phyloP scores from a whole-genome alignment of 176 grass and related monocot species.

The Triticum monococcum region DNA sequence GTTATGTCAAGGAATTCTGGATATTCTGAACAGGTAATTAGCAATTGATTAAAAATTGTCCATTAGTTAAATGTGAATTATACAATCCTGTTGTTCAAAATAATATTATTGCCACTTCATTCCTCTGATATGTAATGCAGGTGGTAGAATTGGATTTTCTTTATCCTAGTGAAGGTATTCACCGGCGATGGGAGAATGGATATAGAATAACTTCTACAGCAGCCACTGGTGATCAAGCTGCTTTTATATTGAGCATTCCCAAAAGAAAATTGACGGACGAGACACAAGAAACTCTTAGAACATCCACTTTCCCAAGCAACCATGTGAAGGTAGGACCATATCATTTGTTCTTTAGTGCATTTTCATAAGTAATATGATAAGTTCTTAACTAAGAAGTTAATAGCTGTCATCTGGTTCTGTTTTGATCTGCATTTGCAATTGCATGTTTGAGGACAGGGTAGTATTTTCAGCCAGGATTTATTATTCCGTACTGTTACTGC shows the following conservation, averaged over 20 bases:
- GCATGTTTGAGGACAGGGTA: neutral
- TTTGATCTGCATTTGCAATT: neutral
- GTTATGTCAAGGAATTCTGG: constrained; percentile 98
- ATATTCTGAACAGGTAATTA: constrained; percentile 86
- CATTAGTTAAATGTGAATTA: constrained; percentile 15
- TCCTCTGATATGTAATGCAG: constrained; percentile 41
- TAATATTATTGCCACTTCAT: constrained; percentile 17
- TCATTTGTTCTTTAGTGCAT: neutral
- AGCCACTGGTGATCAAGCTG: constrained; percentile 92
- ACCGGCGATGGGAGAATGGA: constrained; percentile 85
- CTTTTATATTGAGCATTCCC: constrained; percentile 91
- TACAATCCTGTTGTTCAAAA: neutral
- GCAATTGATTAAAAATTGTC: neutral
- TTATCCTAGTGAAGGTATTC: constrained; percentile 97
- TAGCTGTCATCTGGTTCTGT: neutral
- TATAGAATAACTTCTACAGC: constrained; percentile 96
- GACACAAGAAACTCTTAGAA: constrained; percentile 96
- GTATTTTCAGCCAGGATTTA: neutral
- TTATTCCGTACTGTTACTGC: neutral
- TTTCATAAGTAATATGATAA: neutral
- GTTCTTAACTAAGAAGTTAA: neutral
- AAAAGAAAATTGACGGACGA: constrained; percentile 89
- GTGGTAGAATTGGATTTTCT: constrained; percentile 99
- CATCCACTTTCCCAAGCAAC: constrained; percentile 95
- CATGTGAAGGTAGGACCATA: constrained; percentile 84